Conservation (phyloP, 176 grass and related monocot species). For the Stipa capillata region DNA sequence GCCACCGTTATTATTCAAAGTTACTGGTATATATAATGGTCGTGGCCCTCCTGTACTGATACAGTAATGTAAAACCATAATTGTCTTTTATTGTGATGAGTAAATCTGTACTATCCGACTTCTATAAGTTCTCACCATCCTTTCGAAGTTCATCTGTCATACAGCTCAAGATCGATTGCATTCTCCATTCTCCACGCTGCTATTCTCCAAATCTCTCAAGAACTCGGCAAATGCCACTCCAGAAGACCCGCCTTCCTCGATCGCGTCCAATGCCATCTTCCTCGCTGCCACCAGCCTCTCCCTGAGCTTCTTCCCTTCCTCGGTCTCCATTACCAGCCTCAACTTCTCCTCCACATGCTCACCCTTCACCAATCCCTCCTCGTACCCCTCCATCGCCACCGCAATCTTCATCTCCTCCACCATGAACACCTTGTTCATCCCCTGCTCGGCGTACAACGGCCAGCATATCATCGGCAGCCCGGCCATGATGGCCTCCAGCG, state of each 20-base stretch:
- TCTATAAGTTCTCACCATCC: too few species aligned
- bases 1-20: too few species aligned
- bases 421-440: neutral
- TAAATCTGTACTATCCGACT: too few species aligned
- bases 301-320: neutral
- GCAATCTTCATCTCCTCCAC: slow-evolving; percentile 4
- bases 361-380: neutral
- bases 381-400: neutral
- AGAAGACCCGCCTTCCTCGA: neutral
- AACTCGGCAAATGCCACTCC: neutral
- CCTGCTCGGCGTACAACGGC: slow-evolving; percentile 3
- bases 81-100: too few species aligned
- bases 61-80: too few species aligned
- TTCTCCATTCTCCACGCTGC: too few species aligned
- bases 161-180: too few species aligned
- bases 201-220: neutral
- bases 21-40: too few species aligned
- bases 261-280: neutral
- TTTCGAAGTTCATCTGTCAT: too few species aligned
- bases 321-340: neutral
- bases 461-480: slow-evolving; percentile 16
- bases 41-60: too few species aligned
- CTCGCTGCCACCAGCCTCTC: neutral
- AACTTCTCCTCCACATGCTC: neutral
- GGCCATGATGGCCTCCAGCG: slow-evolving; percentile 19